A percentile compares a stretch with the other conserved stretches of the same genome.
These are phyloP conservation scores for Tylopilus subfusipes DNA, from an alignment of 768 basidiomycete genomes.

Conservation along the genomic window DNA sequence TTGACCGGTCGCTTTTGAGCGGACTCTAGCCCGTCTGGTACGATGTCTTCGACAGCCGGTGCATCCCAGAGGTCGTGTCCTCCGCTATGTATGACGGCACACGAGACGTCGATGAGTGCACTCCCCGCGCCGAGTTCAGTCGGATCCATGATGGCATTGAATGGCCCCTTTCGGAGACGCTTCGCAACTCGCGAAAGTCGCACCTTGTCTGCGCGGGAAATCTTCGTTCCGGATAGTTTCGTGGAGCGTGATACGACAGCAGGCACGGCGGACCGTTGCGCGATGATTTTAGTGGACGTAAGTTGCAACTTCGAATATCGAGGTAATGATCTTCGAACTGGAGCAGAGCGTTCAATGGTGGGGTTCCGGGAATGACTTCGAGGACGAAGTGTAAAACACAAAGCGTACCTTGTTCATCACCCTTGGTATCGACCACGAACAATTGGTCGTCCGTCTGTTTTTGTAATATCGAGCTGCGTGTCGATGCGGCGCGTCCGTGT, in stretches of 20 bases:
- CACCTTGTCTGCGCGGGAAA: slow-evolving; percentile 70
- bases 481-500: background rate
- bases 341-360: background rate
- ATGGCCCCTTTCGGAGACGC: slow-evolving; percentile 64
- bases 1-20: slow-evolving; percentile 47
- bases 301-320: slow-evolving; percentile 52
- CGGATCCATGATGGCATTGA: slow-evolving; percentile 68
- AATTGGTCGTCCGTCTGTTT: slow-evolving; percentile 69
- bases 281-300: slow-evolving; percentile 74
- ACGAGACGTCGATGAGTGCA: slow-evolving; percentile 58
- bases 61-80: slow-evolving; percentile 60
- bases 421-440: slow-evolving; percentile 76
- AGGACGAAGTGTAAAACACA: too few relatives aligned
- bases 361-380: too few relatives aligned
- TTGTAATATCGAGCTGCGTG: slow-evolving; percentile 55
- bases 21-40: slow-evolving; percentile 39
- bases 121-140: slow-evolving; percentile 65
- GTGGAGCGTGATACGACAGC: slow-evolving; percentile 63
- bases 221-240: slow-evolving; percentile 28
- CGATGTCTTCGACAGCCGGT: slow-evolving; percentile 33
- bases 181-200: slow-evolving; percentile 74
- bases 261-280: slow-evolving; percentile 84
- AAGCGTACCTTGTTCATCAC: slow-evolving; percentile 63
- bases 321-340: slow-evolving; percentile 60
- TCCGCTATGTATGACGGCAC: slow-evolving; percentile 63